These are phyloP conservation scores for Spinellus fusiger DNA, from an alignment of 192 early-diverging fungal species.

Conservation along the genomic window DNA sequence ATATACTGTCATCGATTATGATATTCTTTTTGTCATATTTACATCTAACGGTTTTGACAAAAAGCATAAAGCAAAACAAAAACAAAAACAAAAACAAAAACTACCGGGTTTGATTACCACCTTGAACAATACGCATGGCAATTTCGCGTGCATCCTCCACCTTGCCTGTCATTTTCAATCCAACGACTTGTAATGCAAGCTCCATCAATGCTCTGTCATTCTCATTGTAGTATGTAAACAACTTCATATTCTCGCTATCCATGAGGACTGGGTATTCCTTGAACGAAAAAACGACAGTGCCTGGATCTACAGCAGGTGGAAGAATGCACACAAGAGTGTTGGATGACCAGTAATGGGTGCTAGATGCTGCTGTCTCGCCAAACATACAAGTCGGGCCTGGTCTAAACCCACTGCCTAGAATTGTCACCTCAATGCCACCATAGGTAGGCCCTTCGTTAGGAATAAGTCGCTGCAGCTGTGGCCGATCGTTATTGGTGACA, in stretches of 20 bases:
- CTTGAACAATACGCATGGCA: conserved; percentile 61
- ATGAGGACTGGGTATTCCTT: conserved; percentile 36
- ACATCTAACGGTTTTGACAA: no score
- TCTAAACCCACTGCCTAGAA: conserved; percentile 79
- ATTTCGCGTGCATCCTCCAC: conserved; percentile 70
- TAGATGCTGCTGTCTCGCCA: conserved; percentile 64
- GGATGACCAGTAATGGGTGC: conserved; percentile 72
- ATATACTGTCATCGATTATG: no score
- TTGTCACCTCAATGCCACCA: conserved; percentile 80
- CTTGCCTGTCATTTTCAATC: conserved; percentile 72
- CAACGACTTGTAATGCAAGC: conserved; percentile 82
- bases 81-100: no score
- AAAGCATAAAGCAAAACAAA: no score
- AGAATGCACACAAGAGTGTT: conserved; percentile 77
- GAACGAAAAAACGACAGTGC: conserved; percentile 57
- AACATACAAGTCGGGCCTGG: conserved; percentile 64
- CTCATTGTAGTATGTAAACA: conserved; percentile 44
- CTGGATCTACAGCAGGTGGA: conserved; percentile 68
- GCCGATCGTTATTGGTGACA: not conserved
- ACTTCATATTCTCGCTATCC: conserved; percentile 21
- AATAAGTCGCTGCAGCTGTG: conserved; percentile 49
- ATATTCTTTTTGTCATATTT: no score
- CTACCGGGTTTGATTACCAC: not conserved
- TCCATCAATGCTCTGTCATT: conserved; percentile 85
- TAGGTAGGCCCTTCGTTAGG: conserved; percentile 78